Percentiles rank a stretch among this genome's conserved stretches.
These are phyloP conservation scores for Didymellaceae sp. DNA, from an alignment of 2,329 filamentous ascomycete genomes.

Conservation along the genomic window DNA sequence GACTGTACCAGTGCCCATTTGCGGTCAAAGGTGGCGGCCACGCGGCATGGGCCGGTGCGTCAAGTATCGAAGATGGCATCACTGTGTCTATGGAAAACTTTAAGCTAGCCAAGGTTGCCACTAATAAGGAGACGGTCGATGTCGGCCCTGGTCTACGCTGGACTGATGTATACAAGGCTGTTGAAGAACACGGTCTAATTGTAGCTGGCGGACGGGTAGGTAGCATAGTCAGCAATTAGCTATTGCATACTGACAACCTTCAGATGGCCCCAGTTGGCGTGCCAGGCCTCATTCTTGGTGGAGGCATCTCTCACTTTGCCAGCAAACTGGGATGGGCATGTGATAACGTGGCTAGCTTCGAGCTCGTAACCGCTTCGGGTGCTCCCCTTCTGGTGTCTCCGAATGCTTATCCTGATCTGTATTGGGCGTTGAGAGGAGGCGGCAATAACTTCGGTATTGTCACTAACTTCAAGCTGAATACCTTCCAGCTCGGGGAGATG, in stretches of 20 bases:
- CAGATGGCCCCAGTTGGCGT: slow-evolving; percentile 31
- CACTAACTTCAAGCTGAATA: slow-evolving; percentile 31
- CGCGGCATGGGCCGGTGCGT: slow-evolving; percentile 22
- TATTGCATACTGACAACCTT: background rate
- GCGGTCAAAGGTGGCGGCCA: slow-evolving; percentile 56
- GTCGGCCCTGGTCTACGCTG: slow-evolving; percentile 39
- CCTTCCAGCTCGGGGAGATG: slow-evolving; percentile 29
- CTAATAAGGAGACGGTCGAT: slow-evolving; percentile 30
- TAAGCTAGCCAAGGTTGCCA: slow-evolving; percentile 31
- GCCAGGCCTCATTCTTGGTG: slow-evolving; percentile 36
- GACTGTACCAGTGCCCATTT: slow-evolving; percentile 45
- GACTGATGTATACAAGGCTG: slow-evolving; percentile 35
- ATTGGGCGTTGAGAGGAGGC: slow-evolving; percentile 44
- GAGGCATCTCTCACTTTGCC: slow-evolving; percentile 31
- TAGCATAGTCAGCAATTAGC: background rate
- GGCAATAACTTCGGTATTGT: slow-evolving; percentile 43
- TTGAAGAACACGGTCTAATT: slow-evolving; percentile 30
- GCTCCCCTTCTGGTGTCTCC: slow-evolving; percentile 11
- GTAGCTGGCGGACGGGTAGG: slow-evolving; percentile 34
- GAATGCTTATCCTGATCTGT: slow-evolving; percentile 47
- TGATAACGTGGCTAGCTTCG: slow-evolving; percentile 36
- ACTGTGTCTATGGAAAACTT: slow-evolving; percentile 50
- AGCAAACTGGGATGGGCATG: slow-evolving; percentile 33
- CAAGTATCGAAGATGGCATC: slow-evolving; percentile 51
- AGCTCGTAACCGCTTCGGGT: slow-evolving; percentile 27